Evolutionary conservation across 2,329 filamentous ascomycete species (phyloP).

Genomic region (Botrytis aclada): DNA sequence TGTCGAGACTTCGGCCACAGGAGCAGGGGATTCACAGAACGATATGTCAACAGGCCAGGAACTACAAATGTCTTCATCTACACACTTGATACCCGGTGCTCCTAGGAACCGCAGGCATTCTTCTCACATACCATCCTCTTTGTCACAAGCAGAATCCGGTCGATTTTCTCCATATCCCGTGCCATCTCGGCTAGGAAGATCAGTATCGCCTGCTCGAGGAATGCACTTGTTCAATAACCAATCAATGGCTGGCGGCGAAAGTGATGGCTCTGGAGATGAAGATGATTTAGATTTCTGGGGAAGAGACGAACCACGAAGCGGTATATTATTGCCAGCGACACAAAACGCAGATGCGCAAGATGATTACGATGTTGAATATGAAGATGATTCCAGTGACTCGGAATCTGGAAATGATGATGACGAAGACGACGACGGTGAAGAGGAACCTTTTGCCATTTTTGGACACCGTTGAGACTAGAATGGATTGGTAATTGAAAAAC

Average conservation of each 20-base stretch:
- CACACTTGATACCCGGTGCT: slow-evolving; percentile 17
- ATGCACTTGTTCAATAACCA: slow-evolving; percentile 32
- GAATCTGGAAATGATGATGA: slow-evolving; percentile 34
- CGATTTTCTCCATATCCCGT: slow-evolving; percentile 31
- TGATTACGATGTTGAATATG: slow-evolving; percentile 41
- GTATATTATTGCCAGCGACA: slow-evolving; percentile 32
- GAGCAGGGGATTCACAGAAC: slow-evolving; percentile 29
- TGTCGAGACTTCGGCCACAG: slow-evolving; percentile 23
- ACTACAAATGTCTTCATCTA: slow-evolving; percentile 22
- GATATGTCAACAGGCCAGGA: slow-evolving; percentile 23
- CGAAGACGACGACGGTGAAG: slow-evolving; percentile 44
- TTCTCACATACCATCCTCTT: slow-evolving; percentile 29
- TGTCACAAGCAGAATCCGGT: slow-evolving; percentile 18
- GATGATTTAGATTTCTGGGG: slow-evolving; percentile 49
- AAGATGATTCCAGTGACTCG: slow-evolving; percentile 25
- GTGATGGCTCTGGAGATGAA: slow-evolving; percentile 49
- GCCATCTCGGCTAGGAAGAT: slow-evolving; percentile 35
- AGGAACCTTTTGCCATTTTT: slow-evolving; percentile 50
- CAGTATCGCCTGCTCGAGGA: slow-evolving; percentile 37
- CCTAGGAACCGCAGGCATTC: slow-evolving; percentile 35
- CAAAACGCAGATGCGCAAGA: slow-evolving; percentile 35
- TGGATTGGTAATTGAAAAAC: not conserved
- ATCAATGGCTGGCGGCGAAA: slow-evolving; percentile 42
- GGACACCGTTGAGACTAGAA: slow-evolving; percentile 45
- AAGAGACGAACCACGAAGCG: slow-evolving; percentile 43